These are phyloP conservation scores for Deinandra increscens DNA, from an alignment of 129 eudicot genomes.

Conservation along the genomic window DNA sequence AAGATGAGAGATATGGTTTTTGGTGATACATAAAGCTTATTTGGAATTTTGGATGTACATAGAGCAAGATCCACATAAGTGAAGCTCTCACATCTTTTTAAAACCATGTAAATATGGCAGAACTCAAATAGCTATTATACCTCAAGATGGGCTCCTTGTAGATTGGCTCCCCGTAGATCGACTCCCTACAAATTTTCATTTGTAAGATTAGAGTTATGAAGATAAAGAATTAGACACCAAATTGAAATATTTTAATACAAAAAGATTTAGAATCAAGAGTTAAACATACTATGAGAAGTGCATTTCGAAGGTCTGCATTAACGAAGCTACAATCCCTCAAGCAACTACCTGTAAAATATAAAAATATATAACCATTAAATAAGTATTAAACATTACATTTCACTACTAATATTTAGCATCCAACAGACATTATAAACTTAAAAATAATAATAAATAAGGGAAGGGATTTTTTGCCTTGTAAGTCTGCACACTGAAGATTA, in stretches of 20 bases:
- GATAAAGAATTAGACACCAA: neutral
- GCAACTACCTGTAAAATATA: constrained; percentile 66
- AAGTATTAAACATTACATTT: constrained; percentile 7
- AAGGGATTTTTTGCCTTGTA: constrained; percentile 54
- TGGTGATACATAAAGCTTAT: too few relatives aligned
- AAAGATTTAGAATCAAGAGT: too few relatives aligned
- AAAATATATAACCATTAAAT: neutral
- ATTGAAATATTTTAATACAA: too few relatives aligned
- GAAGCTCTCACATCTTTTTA: too few relatives aligned
- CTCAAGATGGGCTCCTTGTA: constrained; percentile 90
- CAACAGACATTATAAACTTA: neutral
- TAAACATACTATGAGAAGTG: constrained; percentile 66
- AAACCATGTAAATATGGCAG: too few relatives aligned
- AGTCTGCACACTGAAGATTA: constrained; percentile 88
- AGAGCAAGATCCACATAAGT: too few relatives aligned
- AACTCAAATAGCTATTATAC: constrained; percentile 38
- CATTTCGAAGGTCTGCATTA: constrained; percentile 78
- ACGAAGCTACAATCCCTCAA: constrained; percentile 71
- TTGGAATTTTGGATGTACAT: too few relatives aligned
- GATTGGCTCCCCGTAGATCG: constrained; percentile 92
- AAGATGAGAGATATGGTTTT: too few relatives aligned
- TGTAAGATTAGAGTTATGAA: constrained; percentile 83
- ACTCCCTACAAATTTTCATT: constrained; percentile 94
- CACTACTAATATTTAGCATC: neutral
- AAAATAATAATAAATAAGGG: neutral